A percentile compares a stretch with the other conserved stretches of the same genome.
Conservation (phyloP, 2,329 filamentous ascomycete species). For the Magnaporthiopsis poae region DNA sequence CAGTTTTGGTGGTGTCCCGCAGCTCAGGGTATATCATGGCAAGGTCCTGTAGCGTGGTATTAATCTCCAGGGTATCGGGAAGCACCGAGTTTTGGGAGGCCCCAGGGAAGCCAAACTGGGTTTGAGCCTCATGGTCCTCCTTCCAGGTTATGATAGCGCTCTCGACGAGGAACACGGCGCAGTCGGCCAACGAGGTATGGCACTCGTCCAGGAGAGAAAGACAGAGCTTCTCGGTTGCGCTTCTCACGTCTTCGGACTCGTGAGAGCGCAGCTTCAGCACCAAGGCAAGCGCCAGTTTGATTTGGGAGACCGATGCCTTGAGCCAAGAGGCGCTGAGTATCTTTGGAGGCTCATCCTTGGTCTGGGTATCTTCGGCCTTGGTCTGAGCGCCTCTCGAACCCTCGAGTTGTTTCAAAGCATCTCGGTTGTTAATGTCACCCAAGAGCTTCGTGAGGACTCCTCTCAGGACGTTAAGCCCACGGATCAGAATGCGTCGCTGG, state of each 20-base stretch:
- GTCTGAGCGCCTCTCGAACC: conserved; percentile 9
- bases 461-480: conserved; percentile 49
- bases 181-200: conserved; percentile 59
- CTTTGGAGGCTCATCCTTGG: conserved; percentile 22
- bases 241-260: conserved; percentile 57
- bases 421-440: conserved; percentile 45
- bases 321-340: conserved; percentile 55
- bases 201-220: conserved; percentile 70
- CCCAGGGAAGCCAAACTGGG: background rate
- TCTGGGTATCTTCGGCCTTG: conserved; percentile 16
- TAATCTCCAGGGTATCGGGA: conserved; percentile 18
- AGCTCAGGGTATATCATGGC: conserved; percentile 44
- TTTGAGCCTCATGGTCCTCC: conserved; percentile 23
- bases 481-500: conserved; percentile 52
- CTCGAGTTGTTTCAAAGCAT: conserved; percentile 26
- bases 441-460: conserved; percentile 45
- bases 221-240: conserved; percentile 61
- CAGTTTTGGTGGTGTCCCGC: conserved; percentile 50
- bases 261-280: conserved; percentile 67
- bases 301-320: conserved; percentile 66
- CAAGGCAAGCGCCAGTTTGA: conserved; percentile 71
- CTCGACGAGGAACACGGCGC: conserved; percentile 64
- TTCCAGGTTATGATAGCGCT: conserved; percentile 63
- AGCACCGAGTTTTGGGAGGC: conserved; percentile 44
- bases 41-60: conserved; percentile 37